These are phyloP conservation scores for Solanum dulcamara DNA, from an alignment of 257 asterid genomes.

Conservation along the genomic window DNA sequence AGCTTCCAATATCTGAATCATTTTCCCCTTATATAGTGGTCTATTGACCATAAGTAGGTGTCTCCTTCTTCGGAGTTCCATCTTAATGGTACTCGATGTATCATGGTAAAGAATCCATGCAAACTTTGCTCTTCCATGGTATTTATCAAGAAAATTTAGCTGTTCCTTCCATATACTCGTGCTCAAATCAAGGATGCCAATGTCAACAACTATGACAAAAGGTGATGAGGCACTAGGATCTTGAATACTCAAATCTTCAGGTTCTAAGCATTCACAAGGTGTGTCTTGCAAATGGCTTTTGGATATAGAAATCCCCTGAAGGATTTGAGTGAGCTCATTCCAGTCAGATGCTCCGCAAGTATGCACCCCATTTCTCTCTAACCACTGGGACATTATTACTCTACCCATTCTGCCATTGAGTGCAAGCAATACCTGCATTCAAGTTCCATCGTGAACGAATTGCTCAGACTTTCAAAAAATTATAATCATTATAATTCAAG, in stretches of 20 bases:
- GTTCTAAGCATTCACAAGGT: conserved; percentile 8
- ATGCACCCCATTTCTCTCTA: conserved; percentile 41
- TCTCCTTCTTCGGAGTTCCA: conserved; percentile 61
- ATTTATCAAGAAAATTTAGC: conserved; percentile 51
- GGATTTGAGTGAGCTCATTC: conserved; percentile 61
- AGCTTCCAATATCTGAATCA: conserved; percentile 58
- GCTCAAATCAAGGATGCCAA: conserved; percentile 68
- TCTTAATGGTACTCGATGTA: conserved; percentile 46
- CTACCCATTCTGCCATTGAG: conserved; percentile 70
- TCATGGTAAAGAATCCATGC: conserved; percentile 78
- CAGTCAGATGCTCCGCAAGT: conserved; percentile 67
- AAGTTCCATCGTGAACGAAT: not conserved
- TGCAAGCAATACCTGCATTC: conserved; percentile 79
- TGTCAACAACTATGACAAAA: conserved; percentile 46
- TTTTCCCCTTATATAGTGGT: conserved; percentile 71
- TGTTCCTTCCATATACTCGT: conserved; percentile 76
- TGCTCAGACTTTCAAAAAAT: not conserved
- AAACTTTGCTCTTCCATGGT: conserved; percentile 40
- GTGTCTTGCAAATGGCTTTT: conserved; percentile 7
- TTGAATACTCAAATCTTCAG: conserved; percentile 13
- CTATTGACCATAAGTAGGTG: conserved; percentile 57
- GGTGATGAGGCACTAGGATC: conserved; percentile 5
- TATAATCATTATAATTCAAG: not conserved
- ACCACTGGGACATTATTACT: conserved; percentile 47
- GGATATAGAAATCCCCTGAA: conserved; percentile 31